phyloP scores from a whole-genome alignment of 805 yeast species.

The Wickerhamiella azyma region DNA sequence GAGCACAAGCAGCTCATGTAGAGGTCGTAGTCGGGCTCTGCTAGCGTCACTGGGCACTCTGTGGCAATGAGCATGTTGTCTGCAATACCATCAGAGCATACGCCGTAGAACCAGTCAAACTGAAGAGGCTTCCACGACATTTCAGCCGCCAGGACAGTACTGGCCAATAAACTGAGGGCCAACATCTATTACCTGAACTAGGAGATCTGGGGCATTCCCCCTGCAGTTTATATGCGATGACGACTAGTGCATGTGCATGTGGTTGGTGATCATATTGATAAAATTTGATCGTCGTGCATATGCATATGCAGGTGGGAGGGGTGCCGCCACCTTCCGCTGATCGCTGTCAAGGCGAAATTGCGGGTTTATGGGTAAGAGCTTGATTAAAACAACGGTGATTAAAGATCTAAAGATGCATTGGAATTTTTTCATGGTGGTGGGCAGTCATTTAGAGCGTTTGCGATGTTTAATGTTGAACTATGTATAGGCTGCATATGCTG shows the following conservation, averaged over 20 bases:
- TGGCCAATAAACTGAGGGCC: neutral
- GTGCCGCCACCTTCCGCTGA: neutral
- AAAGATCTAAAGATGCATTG: too few species aligned
- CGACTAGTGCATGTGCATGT: neutral
- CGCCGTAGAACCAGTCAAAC: slow-evolving; percentile 1
- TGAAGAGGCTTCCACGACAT: neutral
- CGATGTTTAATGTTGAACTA: too few species aligned
- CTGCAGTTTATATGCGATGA: neutral
- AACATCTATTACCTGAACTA: neutral
- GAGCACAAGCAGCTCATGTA: neutral
- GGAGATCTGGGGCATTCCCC: neutral
- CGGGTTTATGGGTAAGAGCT: too few species aligned
- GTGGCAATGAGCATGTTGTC: neutral
- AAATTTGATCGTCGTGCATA: neutral
- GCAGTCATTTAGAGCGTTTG: too few species aligned
- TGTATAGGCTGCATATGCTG: too few species aligned
- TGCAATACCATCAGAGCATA: neutral
- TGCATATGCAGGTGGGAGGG: neutral
- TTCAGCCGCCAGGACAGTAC: neutral
- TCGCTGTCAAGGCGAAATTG: neutral
- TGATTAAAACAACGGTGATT: too few species aligned
- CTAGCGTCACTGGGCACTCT: neutral
- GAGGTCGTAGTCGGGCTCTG: neutral
- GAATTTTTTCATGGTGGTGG: too few species aligned
- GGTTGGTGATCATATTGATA: neutral